A percentile compares a stretch with the other conserved stretches of the same genome.
phyloP scores from a whole-genome alignment of 345 rosid species.

The Gossypium raimondii region DNA sequence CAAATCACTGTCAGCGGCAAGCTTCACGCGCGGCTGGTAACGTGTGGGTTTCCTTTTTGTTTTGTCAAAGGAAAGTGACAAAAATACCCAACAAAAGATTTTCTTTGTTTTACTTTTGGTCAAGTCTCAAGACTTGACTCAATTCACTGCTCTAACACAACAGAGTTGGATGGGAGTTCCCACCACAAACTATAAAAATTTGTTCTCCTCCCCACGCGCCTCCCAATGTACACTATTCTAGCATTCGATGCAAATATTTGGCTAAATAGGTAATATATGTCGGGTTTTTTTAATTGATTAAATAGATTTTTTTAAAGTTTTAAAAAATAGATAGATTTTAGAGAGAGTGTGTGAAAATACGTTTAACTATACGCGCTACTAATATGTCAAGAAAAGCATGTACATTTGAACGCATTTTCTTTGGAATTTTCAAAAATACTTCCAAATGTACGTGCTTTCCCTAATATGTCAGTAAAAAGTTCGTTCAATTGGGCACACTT shows the following conservation, averaged over 20 bases:
- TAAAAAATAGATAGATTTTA: too few relatives aligned
- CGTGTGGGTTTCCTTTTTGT: background rate
- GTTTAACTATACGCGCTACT: accelerated
- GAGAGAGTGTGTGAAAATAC: accelerated
- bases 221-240: too few relatives aligned
- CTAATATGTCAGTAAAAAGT: accelerated
- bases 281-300: too few relatives aligned
- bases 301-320: too few relatives aligned
- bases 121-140: background rate
- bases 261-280: too few relatives aligned
- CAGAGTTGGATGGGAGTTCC: background rate
- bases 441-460: accelerated
- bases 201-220: too few relatives aligned
- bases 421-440: accelerated
- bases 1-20: background rate
- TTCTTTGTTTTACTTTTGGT: background rate
- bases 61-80: background rate
- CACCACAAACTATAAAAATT: too few relatives aligned
- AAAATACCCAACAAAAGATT: background rate
- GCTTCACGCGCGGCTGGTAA: background rate
- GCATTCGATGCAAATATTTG: too few relatives aligned
- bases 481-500: accelerated
- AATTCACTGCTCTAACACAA: background rate
- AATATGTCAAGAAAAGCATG: too few relatives aligned
- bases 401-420: accelerated